These are phyloP conservation scores for Simplicillium aogashimaense DNA, from an alignment of 2,329 filamentous ascomycete genomes.

Conservation along the genomic window DNA sequence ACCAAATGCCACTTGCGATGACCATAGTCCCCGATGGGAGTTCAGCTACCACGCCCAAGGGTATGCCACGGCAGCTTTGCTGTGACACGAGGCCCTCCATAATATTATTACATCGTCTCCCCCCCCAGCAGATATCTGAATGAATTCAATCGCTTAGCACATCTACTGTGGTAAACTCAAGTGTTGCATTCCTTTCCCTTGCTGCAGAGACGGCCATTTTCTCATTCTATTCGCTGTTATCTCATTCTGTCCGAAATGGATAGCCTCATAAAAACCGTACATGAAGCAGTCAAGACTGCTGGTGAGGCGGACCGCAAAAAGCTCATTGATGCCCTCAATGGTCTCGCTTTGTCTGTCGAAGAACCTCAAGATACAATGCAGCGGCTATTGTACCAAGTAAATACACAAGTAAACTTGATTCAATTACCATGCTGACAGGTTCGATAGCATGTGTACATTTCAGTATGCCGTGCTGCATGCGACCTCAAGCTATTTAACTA, in stretches of 20 bases:
- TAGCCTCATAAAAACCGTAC: background rate
- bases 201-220: no score
- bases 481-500: constrained; percentile 1
- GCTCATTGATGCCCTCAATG: constrained; percentile 2
- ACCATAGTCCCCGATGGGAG: no score
- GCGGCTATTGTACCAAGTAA: constrained; percentile 1
- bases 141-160: no score
- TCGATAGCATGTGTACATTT: background rate
- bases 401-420: background rate
- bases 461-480: background rate
- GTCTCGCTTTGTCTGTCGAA: background rate
- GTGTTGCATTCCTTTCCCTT: no score
- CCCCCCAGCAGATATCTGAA: no score
- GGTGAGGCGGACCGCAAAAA: background rate
- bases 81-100: no score
- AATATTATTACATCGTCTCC: no score
- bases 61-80: no score
- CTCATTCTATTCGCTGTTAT: no score
- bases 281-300: background rate
- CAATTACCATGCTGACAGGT: background rate
- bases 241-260: background rate
- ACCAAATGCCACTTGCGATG: no score
- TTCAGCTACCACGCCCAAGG: no score
- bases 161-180: no score
- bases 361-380: constrained; percentile 2